Conservation (phyloP, 2,329 filamentous ascomycete genomes). For the Colletotrichum sp. region DNA sequence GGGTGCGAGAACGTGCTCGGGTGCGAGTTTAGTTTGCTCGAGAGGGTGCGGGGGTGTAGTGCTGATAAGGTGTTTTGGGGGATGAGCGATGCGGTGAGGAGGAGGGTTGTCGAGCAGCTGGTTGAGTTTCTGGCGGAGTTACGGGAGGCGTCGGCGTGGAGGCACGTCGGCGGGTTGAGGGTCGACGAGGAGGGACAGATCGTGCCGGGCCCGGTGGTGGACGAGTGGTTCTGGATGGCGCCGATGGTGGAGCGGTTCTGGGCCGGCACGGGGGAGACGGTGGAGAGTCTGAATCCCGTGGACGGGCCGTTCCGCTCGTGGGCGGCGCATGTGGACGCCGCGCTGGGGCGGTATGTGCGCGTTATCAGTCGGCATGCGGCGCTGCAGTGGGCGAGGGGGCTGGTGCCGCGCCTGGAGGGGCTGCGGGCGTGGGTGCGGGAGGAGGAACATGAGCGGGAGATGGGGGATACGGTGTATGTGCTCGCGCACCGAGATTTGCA, state of each 20-base stretch:
- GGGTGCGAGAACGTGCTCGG: constrained; percentile 37
- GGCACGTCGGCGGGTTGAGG: constrained; percentile 21
- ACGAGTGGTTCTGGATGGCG: constrained; percentile 40
- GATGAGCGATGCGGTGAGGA: constrained; percentile 35
- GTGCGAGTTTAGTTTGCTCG: constrained; percentile 46
- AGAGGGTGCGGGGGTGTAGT: constrained; percentile 29
- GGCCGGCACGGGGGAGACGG: constrained; percentile 22
- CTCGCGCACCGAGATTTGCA: constrained; percentile 43
- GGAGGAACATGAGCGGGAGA: not conserved
- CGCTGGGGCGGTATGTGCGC: constrained; percentile 31
- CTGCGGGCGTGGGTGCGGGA: constrained; percentile 33
- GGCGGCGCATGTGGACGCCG: constrained; percentile 30
- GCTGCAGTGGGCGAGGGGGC: constrained; percentile 35
- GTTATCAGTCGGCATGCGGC: constrained; percentile 22
- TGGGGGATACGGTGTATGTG: constrained; percentile 26
- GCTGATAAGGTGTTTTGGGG: constrained; percentile 27
- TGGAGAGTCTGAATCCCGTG: constrained; percentile 30
- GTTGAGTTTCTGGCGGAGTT: constrained; percentile 32
- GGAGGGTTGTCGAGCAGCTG: constrained; percentile 31
- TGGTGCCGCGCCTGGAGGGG: constrained; percentile 27
- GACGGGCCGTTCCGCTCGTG: constrained; percentile 36
- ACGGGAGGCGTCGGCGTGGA: not conserved
- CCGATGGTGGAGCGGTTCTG: constrained; percentile 34
- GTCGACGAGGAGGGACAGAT: constrained; percentile 10
- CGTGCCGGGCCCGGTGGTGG: constrained; percentile 31